Evolutionary conservation across 1,284 basidiomycete genomes (phyloP).

Genomic region (Ceratobasidium papillatum): DNA sequence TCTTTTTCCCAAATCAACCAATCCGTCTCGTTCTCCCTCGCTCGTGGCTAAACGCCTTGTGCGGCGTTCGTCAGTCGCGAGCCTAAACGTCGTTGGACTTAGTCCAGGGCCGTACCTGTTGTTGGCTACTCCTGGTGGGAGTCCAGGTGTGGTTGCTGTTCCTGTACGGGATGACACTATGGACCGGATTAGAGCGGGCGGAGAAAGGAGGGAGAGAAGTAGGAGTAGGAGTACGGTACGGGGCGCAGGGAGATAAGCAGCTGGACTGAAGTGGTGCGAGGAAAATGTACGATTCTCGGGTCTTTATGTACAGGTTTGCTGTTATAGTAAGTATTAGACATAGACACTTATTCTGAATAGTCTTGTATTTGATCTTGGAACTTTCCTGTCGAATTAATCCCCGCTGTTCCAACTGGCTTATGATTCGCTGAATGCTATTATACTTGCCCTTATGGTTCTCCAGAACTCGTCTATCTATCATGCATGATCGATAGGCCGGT

Average conservation of each 20-base stretch:
- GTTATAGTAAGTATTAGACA: neutral
- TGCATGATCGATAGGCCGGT: neutral
- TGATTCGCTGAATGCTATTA: neutral
- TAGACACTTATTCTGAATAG: slow-evolving; percentile 3
- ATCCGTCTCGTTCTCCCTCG: neutral
- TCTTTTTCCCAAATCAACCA: slow-evolving; percentile 14
- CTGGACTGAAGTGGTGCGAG: neutral
- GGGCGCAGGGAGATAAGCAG: neutral
- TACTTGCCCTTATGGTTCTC: neutral
- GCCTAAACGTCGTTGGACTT: slow-evolving; percentile 26
- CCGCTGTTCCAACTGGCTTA: neutral
- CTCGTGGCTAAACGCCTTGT: slow-evolving; percentile 2
- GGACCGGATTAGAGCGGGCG: neutral
- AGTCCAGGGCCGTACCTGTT: slow-evolving; percentile 34
- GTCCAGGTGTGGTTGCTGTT: slow-evolving; percentile 28
- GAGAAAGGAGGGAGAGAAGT: slow-evolving; percentile 21
- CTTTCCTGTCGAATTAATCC: neutral
- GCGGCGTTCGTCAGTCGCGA: slow-evolving; percentile 9
- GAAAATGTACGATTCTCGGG: neutral
- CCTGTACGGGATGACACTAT: slow-evolving; percentile 11
- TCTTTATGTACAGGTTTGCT: neutral
- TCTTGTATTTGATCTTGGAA: neutral
- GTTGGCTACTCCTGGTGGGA: slow-evolving; percentile 25
- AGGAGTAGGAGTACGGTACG: slow-evolving; percentile 24
- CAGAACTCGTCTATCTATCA: slow-evolving; percentile 38